Evolutionary conservation across 371 early-diverging fungal genomes (phyloP).

Genomic region (Apophysomyces trapeziformis): DNA sequence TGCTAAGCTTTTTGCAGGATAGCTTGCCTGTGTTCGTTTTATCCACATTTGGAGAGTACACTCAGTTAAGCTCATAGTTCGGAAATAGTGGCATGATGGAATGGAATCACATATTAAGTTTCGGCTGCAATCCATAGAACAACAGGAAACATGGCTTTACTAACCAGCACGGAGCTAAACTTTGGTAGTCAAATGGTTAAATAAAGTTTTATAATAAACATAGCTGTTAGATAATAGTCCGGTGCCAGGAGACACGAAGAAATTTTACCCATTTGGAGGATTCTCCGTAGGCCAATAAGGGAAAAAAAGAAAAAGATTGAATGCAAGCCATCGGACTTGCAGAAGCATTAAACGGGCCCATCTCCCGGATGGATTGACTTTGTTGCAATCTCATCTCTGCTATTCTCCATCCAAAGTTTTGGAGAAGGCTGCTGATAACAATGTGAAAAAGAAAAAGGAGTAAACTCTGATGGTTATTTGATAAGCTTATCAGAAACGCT

Average conservation of each 20-base stretch:
- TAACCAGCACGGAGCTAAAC: no score
- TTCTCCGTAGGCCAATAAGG: neutral
- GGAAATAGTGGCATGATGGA: no score
- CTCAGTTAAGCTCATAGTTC: no score
- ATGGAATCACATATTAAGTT: no score
- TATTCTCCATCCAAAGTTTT: no score
- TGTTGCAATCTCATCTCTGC: neutral
- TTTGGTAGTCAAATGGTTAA: no score
- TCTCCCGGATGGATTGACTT: neutral
- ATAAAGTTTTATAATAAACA: neutral
- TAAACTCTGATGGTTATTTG: neutral
- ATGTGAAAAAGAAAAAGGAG: neutral
- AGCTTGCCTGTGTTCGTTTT: no score
- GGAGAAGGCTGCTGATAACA: neutral
- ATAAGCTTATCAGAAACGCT: no score
- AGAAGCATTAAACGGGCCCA: neutral
- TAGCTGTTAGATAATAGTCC: neutral
- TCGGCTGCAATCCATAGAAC: no score
- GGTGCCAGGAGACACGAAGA: slow-evolving; percentile 3
- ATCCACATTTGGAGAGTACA: no score
- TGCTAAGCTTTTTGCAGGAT: no score
- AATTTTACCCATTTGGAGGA: neutral
- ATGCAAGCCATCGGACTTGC: slow-evolving; percentile 2
- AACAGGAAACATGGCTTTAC: no score
- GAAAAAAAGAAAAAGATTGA: neutral